Evolutionary conservation across 352 stramenopile species (phyloP), one percentile per base, ranked within the genome.

Genomic region (Proteromonas lacertae): DNA sequence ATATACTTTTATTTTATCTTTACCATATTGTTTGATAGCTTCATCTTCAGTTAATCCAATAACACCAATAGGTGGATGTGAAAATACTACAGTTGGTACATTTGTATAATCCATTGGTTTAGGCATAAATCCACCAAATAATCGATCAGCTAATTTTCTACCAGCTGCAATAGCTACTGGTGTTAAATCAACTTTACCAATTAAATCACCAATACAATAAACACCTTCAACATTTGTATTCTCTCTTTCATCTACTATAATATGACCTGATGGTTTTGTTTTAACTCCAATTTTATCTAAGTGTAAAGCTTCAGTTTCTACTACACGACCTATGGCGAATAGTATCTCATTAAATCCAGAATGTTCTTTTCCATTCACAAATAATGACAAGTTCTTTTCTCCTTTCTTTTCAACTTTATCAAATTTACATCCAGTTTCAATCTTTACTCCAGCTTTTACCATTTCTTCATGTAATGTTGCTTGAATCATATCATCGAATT

Each of bases 1-100:
- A 61, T 92, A 95, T 6, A 84, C 56, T 57, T 88, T 91, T 46
- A 95, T 51, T 48, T 88, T 76, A 23, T 86, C 67, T 36, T 63
- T 42, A 24, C 77, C 78, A 45, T 76, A 91, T 52, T 88, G 72
- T 25, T 56, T 64, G 18, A 80, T 53, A 0, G 78, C 81, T 42
- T 90, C 48, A 0, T 53, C 52, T 53, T 94, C 75, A 4, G 76
- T 91, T 45, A 88, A 67, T 23, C 81, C 81, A 45, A 77, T 66
- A 8, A 76, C 90, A 35, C 73, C 80, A 48, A 94, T 82, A n/a
- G 66, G 61, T 29, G 78, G 81, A 57, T 92, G 78, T 31, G 66
- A 84, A 60, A 94, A 94, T 14, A 94, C 72, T 7, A 92, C 76
- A 6, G 77, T 92, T 4, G 80, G 73, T 36, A 94, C 84, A 36